Base-by-base conservation (phyloP, 2,329 filamentous ascomycete species). In the Fusarium haematococcum region DNA sequence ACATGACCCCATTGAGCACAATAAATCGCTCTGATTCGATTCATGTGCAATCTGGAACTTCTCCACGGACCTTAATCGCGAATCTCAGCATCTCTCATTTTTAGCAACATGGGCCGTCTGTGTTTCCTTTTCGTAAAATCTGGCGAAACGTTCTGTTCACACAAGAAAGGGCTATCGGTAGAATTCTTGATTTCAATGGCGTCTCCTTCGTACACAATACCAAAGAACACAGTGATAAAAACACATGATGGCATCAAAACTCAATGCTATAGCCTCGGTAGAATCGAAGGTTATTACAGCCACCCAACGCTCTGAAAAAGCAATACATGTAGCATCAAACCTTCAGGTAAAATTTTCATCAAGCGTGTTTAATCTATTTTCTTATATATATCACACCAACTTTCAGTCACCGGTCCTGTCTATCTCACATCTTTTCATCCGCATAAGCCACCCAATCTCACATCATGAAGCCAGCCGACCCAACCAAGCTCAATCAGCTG, bases 401-500 rank as follows among this genome's bases (percentile, higher is more conserved):
- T 14, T 14, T 20, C 6, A 6, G n/a, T 45, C 6, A 23, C 7
- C 3, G 20, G 11, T 1, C 10, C 39, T n/a, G 10, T 45, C 23
- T 25, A 25, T 10, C 9, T 30, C 14, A 52, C 16, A 27, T 30
- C 25, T 30, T 50, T 50, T 27, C 16, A 23, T n/a, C 11, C 25
- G 4, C 9, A 30, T 2, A 6, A 52, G 16, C 14, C 13, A 8
- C 23, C 6, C 16, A 13, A 30, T 7, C 18, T 30, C 9, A 6
- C 10, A 43, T 6, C 14, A 65, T 69, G 66, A 16, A 7, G 3
- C 10, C 32, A 2, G 37, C 65, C 14, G 16, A 50, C 18, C 7
- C 3, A 2, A 1, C 50, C 10, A 5, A 60, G 1, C 16, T 70
- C 4, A 10, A 48, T 0, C 0, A 1, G 0, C 23, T 43, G 5